Evolutionary conservation across 805 yeast genomes (phyloP).

Genomic region (Ogataea degrootiae): DNA sequence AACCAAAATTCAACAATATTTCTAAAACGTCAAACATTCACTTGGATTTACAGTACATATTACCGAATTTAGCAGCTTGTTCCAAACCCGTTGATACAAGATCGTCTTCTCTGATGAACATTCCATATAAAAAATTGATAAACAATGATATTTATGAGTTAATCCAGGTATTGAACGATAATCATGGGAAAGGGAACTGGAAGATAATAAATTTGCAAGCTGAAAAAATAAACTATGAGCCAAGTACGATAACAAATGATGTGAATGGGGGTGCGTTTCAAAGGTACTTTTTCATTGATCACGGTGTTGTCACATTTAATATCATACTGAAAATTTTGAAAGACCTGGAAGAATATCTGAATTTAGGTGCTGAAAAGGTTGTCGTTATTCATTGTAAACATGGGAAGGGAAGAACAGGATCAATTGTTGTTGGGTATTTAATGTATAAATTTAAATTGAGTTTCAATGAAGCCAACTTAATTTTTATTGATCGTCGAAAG

Average conservation of each 20-base stretch:
- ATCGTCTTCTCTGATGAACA: conserved; percentile 28
- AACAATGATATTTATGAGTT: conserved; percentile 51
- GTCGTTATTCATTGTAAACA: conserved; percentile 83
- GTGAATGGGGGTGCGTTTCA: conserved; percentile 26
- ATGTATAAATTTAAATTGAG: conserved; percentile 40
- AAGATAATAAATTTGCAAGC: conserved; percentile 66
- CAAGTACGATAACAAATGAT: conserved; percentile 31
- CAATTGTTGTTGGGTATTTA: conserved; percentile 65
- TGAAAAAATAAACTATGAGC: conserved; percentile 41
- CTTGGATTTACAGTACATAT: conserved; percentile 64
- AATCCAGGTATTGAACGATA: conserved; percentile 37
- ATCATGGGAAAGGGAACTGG: conserved; percentile 57
- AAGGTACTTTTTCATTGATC: conserved; percentile 67
- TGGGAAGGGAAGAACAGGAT: conserved; percentile 91
- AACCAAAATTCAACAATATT: no score
- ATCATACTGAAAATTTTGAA: conserved; percentile 40
- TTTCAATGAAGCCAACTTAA: conserved; percentile 41
- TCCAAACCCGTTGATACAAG: conserved; percentile 61
- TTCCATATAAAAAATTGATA: conserved; percentile 27
- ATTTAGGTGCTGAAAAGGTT: conserved; percentile 26
- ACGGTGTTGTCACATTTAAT: conserved; percentile 64
- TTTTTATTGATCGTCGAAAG: conserved; percentile 52
- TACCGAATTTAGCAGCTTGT: conserved; percentile 61
- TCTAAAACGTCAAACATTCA: no score
- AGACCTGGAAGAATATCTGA: conserved; percentile 42